Conservation (phyloP, 176 grass and related monocot genomes). For the Melocanna baccifera region DNA sequence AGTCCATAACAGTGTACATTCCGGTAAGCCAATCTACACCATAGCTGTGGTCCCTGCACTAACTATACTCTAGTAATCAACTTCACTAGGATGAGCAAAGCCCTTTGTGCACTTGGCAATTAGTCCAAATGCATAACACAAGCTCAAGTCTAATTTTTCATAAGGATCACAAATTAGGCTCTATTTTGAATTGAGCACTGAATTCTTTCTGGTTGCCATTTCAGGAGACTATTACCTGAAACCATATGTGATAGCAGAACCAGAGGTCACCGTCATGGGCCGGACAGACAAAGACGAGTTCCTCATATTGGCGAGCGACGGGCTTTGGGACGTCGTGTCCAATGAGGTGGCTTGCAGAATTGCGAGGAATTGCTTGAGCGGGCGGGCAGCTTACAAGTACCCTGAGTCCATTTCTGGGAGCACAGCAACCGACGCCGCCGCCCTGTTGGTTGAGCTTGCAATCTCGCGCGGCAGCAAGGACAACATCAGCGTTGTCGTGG, state of each 20-base stretch:
- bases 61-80: background rate
- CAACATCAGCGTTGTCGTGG: conserved; percentile 79
- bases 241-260: conserved; percentile 69
- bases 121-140: background rate
- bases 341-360: conserved; percentile 68
- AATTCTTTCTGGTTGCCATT: conserved; percentile 5
- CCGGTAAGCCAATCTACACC: background rate
- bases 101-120: background rate
- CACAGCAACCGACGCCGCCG: conserved; percentile 54
- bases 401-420: conserved; percentile 39
- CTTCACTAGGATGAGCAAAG: background rate
- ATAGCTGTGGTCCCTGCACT: too few relatives aligned
- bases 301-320: conserved; percentile 78
- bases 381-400: conserved; percentile 38
- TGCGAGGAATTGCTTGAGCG: conserved; percentile 61
- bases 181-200: background rate
- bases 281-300: conserved; percentile 67
- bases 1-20: background rate
- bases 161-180: background rate
- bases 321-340: conserved; percentile 74
- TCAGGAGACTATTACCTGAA: conserved; percentile 88
- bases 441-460: conserved; percentile 64
- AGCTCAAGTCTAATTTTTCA: background rate
- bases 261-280: conserved; percentile 57
- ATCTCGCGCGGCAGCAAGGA: conserved; percentile 59